These are phyloP conservation scores for Sedum album DNA, from an alignment of 164 flowering plant genomes.

Conservation along the genomic window DNA sequence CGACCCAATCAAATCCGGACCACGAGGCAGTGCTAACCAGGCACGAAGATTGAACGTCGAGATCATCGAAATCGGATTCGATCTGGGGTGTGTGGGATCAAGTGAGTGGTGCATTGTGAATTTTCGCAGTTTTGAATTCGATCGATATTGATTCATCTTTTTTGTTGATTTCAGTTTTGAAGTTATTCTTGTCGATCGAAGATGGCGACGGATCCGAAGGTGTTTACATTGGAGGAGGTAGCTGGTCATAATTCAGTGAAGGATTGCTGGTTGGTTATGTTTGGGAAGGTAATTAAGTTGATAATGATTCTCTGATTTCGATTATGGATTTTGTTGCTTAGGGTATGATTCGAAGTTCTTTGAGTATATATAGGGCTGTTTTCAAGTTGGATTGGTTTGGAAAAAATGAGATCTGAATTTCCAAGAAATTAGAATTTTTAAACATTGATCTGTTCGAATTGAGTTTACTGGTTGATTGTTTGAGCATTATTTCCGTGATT, in stretches of 20 bases:
- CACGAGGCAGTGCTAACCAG: no score
- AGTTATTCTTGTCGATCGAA: not conserved
- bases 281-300: not conserved
- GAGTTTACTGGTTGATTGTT: no score
- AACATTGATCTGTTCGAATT: no score
- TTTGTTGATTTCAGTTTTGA: not conserved
- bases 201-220: slow-evolving; percentile 4
- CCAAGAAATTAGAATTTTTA: no score
- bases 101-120: not conserved
- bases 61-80: not conserved
- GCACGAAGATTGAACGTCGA: not conserved
- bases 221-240: not conserved
- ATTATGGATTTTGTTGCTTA: not conserved
- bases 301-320: not conserved
- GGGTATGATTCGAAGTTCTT: not conserved
- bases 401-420: no score
- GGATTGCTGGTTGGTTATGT: slow-evolving; percentile 9
- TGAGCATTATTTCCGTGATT: no score
- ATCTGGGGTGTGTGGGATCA: not conserved
- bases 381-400: no score
- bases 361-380: no score
- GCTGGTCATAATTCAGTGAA: not conserved
- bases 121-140: not conserved
- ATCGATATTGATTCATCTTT: not conserved
- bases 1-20: no score